Evolutionary conservation across 2,329 filamentous ascomycete species (phyloP).

Genomic region (Karstenula rhodostoma): DNA sequence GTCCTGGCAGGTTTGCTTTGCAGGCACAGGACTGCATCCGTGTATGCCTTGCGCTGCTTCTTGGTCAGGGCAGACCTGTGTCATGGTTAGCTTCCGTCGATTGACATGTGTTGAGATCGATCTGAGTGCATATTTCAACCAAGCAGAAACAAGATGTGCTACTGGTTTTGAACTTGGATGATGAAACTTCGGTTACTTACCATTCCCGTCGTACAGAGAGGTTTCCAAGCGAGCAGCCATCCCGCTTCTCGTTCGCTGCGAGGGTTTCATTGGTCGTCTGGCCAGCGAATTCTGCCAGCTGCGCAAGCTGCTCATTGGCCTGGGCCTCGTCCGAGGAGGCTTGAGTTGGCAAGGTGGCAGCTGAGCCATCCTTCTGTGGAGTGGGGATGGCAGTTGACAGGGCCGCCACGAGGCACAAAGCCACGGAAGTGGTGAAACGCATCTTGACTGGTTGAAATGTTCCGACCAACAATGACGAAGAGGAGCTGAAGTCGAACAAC

Average conservation of each 20-base stretch:
- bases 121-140: too few relatives aligned
- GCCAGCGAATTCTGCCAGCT: constrained; percentile 32
- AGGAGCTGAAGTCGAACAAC: background rate
- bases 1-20: constrained; percentile 22
- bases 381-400: constrained; percentile 35
- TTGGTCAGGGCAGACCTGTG: constrained; percentile 20
- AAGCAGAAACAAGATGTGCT: background rate
- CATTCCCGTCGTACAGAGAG: constrained; percentile 40
- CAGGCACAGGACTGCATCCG: constrained; percentile 28
- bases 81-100: background rate
- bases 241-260: constrained; percentile 26
- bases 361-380: constrained; percentile 25
- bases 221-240: constrained; percentile 33
- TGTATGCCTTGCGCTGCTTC: constrained; percentile 24
- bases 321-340: constrained; percentile 31
- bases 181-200: constrained; percentile 19
- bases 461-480: constrained; percentile 5
- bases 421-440: constrained; percentile 34
- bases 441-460: constrained; percentile 24
- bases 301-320: constrained; percentile 34
- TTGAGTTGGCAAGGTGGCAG: constrained; percentile 27
- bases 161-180: background rate
- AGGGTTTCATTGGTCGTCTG: constrained; percentile 28
- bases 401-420: constrained; percentile 34
- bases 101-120: too few relatives aligned